Base-by-base conservation (phyloP, 2,329 filamentous ascomycete species). In the Fusarium zealandicum region DNA sequence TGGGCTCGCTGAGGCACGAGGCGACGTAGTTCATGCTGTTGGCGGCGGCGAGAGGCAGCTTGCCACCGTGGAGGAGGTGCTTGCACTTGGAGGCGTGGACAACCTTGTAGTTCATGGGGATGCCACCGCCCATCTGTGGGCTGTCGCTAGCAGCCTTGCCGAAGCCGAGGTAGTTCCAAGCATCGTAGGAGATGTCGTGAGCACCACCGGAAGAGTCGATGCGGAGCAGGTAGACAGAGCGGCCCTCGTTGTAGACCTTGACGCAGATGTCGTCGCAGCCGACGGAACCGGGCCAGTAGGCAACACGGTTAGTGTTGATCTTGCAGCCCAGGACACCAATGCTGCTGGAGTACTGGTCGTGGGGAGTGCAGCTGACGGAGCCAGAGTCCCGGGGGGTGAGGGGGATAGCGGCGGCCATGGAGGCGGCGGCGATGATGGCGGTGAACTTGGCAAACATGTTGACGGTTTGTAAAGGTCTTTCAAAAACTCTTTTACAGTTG, bases 281-380 rank as follows among this genome's bases (percentile, higher is more conserved):
- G 40, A 82, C 75, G 5, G 74, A 67, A 18, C 65, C 67, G 6
- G 84, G 84, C 81, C 82, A 86, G 77, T 86, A 86, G 57, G 83
- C 83, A 32, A 86, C 77, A 35, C 82, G 82, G 75, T 86, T 80
- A 57, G 78, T 84, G 73, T 86, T 71, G 70, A 86, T 78, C 71
- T 84, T 82, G 78, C 83, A 86, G 43, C 83, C 83, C 6, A 84
- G 72, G 4, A 85, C 83, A 39, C 83, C 83, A 55, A 84, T 71
- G 4, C 81, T 83, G 13, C 80, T 83, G 2, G 80, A 82, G 74
- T 78, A 86, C 63, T 74, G 71, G 57, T 80, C 80, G 68, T 86
- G 83, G 27, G 83, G 83, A 5, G 83, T 86, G 53, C 78, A 72
- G 59, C 66, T 69, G 56, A 68, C 70, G 50, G 68, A 65, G 57